Conservation (phyloP, 2,329 filamentous ascomycete genomes). For the Sclerotinia minor region DNA sequence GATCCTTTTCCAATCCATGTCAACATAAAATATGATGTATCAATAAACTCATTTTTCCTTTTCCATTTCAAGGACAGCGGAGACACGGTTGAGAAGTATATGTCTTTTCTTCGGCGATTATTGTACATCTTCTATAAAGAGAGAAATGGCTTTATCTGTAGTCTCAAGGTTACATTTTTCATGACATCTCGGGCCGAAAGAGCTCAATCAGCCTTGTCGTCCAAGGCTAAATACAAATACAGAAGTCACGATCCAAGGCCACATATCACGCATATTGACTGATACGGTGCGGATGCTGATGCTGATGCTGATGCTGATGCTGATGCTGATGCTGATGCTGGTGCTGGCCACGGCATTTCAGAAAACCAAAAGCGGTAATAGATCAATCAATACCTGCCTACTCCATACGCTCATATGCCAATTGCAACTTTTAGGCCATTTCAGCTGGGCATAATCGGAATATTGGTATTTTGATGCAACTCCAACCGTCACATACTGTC, state of each 20-base stretch:
- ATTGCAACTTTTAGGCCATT: not conserved
- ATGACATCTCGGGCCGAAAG: constrained; percentile 24
- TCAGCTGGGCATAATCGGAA: not conserved
- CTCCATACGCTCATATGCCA: not conserved
- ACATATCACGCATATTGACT: not conserved
- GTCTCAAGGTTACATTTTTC: constrained; percentile 10
- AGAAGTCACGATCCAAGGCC: constrained; percentile 15
- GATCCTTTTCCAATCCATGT: constrained; percentile 24
- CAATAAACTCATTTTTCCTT: constrained; percentile 6
- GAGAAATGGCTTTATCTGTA: constrained; percentile 10
- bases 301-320: not conserved
- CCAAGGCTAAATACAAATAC: constrained; percentile 24
- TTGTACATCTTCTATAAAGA: not conserved
- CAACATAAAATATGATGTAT: constrained; percentile 30
- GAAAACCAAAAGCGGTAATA: not conserved
- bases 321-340: not conserved
- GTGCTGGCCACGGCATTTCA: not conserved
- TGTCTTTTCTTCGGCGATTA: not conserved
- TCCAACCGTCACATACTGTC: not conserved
- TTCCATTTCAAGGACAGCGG: no score
- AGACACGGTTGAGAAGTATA: constrained; percentile 1
- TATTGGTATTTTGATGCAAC: not conserved
- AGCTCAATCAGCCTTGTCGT: constrained; percentile 26
- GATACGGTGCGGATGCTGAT: not conserved
- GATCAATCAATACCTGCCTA: not conserved